A percentile compares a stretch with the other conserved stretches of the same genome.
These are phyloP conservation scores for Dictyostelium firmibasis DNA, from an alignment of 78 protist genomes.

Conservation along the genomic window DNA sequence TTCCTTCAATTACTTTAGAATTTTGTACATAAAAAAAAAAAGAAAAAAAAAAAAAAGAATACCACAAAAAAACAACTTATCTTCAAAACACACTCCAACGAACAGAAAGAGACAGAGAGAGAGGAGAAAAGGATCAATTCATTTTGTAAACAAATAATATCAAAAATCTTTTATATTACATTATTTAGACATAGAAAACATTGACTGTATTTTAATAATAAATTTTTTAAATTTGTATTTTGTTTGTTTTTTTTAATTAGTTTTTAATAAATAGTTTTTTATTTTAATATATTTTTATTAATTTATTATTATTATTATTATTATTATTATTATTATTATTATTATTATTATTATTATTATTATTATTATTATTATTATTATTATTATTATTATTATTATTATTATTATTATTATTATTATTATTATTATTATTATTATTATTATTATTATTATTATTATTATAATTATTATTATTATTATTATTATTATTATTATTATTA, in stretches of 20 bases:
- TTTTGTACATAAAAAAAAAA: conserved; percentile 64
- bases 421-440: no score
- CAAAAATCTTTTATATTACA: not conserved
- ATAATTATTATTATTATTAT: not conserved
- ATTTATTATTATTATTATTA: not conserved
- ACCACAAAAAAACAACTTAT: no score
- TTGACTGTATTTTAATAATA: no score
- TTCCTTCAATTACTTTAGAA: conserved; percentile 60
- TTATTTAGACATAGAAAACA: no score
- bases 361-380: no score
- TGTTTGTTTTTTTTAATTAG: not conserved
- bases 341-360: not conserved
- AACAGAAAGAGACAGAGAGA: not conserved
- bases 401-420: no score
- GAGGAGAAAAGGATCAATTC: no score
- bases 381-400: no score
- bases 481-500: not conserved
- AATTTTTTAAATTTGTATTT: no score
- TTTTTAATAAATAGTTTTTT: not conserved
- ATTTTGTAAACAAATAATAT: no score
- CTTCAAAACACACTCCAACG: not conserved
- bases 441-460: not conserved
- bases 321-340: not conserved
- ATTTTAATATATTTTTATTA: no score
- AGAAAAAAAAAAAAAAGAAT: not conserved